Evolutionary conservation across 2,329 filamentous ascomycete species (phyloP).

Genomic region (Colletotrichum australisinense): DNA sequence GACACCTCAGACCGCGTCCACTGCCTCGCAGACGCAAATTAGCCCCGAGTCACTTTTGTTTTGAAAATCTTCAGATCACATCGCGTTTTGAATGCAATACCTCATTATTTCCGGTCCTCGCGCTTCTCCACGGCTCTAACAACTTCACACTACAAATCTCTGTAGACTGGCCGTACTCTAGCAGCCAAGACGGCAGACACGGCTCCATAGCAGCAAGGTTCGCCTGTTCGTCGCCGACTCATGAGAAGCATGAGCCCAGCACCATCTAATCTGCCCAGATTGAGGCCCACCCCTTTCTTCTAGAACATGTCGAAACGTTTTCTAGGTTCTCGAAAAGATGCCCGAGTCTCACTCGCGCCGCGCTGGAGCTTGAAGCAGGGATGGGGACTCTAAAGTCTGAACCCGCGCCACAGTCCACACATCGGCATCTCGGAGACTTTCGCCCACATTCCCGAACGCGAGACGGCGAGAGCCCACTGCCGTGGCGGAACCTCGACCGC

Average conservation of each 20-base stretch:
- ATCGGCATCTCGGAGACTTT: background rate
- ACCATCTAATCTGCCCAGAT: background rate
- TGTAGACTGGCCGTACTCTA: background rate
- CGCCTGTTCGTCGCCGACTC: background rate
- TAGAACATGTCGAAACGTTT: constrained; percentile 22
- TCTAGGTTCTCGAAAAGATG: background rate
- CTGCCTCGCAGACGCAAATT: background rate
- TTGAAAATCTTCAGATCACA: background rate
- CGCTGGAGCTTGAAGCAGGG: background rate
- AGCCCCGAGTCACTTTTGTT: background rate
- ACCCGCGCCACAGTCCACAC: no score
- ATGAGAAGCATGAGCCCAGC: constrained; percentile 20
- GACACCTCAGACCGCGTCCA: background rate
- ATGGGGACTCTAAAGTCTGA: background rate
- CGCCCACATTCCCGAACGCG: constrained; percentile 23
- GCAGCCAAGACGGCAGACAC: constrained; percentile 18
- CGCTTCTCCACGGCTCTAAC: constrained; percentile 14
- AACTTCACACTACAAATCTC: background rate
- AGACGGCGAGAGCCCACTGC: background rate
- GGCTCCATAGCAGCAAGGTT: background rate
- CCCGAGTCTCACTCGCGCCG: background rate
- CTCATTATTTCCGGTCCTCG: background rate
- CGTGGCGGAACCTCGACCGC: constrained; percentile 3
- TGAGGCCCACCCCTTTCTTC: background rate
- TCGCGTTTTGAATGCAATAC: background rate